Conservation (phyloP, 768 basidiomycete genomes). For the Pleurotus ostreatus region DNA sequence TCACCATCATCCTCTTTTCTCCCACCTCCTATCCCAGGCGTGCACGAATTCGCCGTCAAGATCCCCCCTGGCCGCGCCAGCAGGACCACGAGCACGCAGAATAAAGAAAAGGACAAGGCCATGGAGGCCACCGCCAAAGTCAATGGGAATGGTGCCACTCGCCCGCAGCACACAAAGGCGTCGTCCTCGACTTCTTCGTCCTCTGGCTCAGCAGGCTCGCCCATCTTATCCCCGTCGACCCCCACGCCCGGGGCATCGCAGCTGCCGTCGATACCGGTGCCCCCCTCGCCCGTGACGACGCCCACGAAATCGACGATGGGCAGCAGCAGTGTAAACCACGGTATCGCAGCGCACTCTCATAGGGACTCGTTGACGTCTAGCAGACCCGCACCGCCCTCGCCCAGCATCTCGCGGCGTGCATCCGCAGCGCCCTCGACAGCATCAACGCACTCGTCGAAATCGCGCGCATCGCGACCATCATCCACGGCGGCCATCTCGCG, state of each 20-base stretch:
- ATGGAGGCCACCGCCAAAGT: neutral
- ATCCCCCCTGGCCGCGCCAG: slow-evolving; percentile 27
- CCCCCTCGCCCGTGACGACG: slow-evolving; percentile 4
- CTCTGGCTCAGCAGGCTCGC: neutral
- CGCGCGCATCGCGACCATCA: slow-evolving; percentile 4
- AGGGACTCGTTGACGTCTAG: slow-evolving; percentile 12
- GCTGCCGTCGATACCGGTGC: neutral
- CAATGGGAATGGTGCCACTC: neutral
- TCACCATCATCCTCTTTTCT: slow-evolving; percentile 66
- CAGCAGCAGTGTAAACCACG: neutral
- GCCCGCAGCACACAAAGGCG: neutral
- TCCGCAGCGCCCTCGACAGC: slow-evolving; percentile 11
- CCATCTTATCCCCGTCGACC: slow-evolving; percentile 3
- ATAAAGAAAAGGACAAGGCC: slow-evolving; percentile 3
- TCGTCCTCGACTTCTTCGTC: neutral
- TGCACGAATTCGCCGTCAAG: slow-evolving; percentile 64
- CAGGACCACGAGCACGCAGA: slow-evolving; percentile 13
- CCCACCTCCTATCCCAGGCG: slow-evolving; percentile 61
- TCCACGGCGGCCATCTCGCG: slow-evolving; percentile 13
- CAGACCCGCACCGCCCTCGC: slow-evolving; percentile 11
- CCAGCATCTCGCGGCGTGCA: slow-evolving; percentile 10
- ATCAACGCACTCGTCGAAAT: slow-evolving; percentile 7
- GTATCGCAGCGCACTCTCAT: neutral
- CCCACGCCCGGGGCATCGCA: neutral
- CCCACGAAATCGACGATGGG: slow-evolving; percentile 10